Evolutionary conservation across 345 rosid genomes (phyloP).

Genomic region (Aquilaria malaccensis): DNA sequence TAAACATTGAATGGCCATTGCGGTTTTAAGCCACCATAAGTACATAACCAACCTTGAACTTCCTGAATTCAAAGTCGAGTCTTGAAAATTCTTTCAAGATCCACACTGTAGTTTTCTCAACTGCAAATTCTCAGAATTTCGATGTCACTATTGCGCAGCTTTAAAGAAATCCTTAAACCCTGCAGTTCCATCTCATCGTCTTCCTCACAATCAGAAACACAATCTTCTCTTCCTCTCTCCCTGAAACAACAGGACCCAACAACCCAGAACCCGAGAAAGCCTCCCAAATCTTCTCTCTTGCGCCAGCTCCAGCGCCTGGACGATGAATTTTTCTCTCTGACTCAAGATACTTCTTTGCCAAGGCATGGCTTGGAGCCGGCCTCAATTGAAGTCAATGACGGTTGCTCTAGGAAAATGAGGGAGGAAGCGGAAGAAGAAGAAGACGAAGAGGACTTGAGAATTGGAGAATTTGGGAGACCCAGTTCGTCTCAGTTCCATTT

Average conservation of each 20-base stretch:
- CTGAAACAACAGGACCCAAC: conserved; percentile 35
- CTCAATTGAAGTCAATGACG: conserved; percentile 10
- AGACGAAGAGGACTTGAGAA: conserved; percentile 20
- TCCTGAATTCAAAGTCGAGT: too few relatives aligned
- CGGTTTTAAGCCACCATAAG: too few relatives aligned
- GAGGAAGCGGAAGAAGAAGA: conserved; percentile 20
- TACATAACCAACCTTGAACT: too few relatives aligned
- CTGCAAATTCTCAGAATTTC: not conserved
- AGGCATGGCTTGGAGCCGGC: conserved; percentile 12
- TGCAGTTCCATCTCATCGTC: conserved; percentile 31
- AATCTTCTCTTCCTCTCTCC: conserved; percentile 25
- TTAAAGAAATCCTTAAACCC: conserved; percentile 70
- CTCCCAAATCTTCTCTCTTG: conserved; percentile 76
- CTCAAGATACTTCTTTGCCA: conserved; percentile 12
- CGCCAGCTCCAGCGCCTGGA: conserved; percentile 77
- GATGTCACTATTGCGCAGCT: conserved; percentile 47
- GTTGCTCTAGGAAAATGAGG: not conserved
- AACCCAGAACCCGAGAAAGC: conserved; percentile 39
- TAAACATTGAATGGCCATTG: too few relatives aligned
- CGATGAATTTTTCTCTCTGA: conserved; percentile 31
- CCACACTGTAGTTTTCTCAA: too few relatives aligned
- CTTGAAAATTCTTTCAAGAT: too few relatives aligned
- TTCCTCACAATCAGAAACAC: conserved; percentile 19
- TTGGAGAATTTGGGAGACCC: conserved; percentile 46
- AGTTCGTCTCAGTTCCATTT: conserved; percentile 48